A percentile compares a stretch with the other conserved stretches of the same genome.
Conservation (phyloP, 1,284 basidiomycete genomes). For the Testicularia cyperi region DNA sequence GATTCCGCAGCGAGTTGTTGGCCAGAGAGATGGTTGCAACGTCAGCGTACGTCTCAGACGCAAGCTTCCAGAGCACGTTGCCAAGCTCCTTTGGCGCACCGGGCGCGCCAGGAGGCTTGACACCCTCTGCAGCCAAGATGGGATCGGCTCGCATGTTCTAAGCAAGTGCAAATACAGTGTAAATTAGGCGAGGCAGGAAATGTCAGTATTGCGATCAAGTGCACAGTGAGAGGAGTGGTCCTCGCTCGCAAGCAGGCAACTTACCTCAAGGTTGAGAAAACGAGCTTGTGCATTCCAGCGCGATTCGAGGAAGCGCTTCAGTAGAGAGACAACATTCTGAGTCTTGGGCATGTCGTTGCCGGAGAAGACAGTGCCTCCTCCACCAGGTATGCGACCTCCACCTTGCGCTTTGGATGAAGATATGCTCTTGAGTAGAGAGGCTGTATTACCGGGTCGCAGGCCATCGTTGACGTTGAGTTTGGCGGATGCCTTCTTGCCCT, state of each 20-base stretch:
- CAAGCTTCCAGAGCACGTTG: conserved; percentile 81
- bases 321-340: conserved; percentile 34
- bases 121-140: conserved; percentile 69
- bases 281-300: conserved; percentile 60
- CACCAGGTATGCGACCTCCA: conserved; percentile 38
- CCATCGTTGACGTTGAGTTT: conserved; percentile 37
- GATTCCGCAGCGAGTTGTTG: conserved; percentile 40
- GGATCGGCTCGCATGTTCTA: conserved; percentile 73
- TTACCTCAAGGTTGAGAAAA: conserved; percentile 72
- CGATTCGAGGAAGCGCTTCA: conserved; percentile 47
- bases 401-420: conserved; percentile 32
- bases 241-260: too few relatives aligned
- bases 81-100: conserved; percentile 69
- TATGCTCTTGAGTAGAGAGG: conserved; percentile 29
- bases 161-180: too few relatives aligned
- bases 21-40: conserved; percentile 59
- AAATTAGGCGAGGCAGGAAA: too few relatives aligned
- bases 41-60: conserved; percentile 73
- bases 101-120: conserved; percentile 71
- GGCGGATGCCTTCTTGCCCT: conserved; percentile 17
- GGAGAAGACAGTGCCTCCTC: conserved; percentile 27
- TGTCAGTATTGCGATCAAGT: too few relatives aligned
- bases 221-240: too few relatives aligned
- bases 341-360: conserved; percentile 35
- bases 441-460: conserved; percentile 27